These are phyloP conservation scores for Syncephalastrum sp. DNA, from an alignment of 371 early-diverging fungal genomes.

Conservation along the genomic window DNA sequence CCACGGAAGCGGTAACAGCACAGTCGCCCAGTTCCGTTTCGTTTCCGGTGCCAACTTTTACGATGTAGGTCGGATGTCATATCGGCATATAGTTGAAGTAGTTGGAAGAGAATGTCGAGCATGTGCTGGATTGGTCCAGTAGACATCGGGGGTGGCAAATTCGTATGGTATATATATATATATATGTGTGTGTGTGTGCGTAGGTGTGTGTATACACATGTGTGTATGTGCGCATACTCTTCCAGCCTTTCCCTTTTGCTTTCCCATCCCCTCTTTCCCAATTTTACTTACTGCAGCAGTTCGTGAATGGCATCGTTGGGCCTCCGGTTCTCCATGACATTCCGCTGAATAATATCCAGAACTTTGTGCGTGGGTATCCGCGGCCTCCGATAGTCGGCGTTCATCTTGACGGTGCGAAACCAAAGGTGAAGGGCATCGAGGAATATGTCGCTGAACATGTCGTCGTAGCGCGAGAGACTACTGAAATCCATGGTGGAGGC, in stretches of 20 bases:
- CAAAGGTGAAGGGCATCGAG: constrained; percentile 65
- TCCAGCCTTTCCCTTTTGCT: too few relatives aligned
- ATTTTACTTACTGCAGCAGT: constrained; percentile 19
- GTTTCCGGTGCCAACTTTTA: too few relatives aligned
- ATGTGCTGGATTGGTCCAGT: too few relatives aligned
- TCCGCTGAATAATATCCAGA: constrained; percentile 52
- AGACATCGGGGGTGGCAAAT: too few relatives aligned
- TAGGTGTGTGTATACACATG: too few relatives aligned
- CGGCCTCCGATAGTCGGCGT: constrained; percentile 34
- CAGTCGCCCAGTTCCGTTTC: too few relatives aligned
- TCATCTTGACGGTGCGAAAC: constrained; percentile 69
- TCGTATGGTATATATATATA: too few relatives aligned
- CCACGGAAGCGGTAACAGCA: too few relatives aligned
- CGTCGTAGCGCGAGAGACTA: constrained; percentile 67
- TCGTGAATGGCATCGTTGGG: constrained; percentile 39
- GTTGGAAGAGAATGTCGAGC: background rate
- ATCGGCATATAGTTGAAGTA: background rate
- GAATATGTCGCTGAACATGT: constrained; percentile 67
- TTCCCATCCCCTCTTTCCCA: too few relatives aligned
- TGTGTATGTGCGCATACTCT: too few relatives aligned
- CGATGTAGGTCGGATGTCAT: background rate
- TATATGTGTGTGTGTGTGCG: too few relatives aligned
- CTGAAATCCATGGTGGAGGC: constrained; percentile 47
- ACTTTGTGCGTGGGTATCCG: constrained; percentile 36
- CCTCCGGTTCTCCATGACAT: constrained; percentile 41